Conservation (phyloP, 140 eudicot genomes). For the Senecio squalidus region DNA sequence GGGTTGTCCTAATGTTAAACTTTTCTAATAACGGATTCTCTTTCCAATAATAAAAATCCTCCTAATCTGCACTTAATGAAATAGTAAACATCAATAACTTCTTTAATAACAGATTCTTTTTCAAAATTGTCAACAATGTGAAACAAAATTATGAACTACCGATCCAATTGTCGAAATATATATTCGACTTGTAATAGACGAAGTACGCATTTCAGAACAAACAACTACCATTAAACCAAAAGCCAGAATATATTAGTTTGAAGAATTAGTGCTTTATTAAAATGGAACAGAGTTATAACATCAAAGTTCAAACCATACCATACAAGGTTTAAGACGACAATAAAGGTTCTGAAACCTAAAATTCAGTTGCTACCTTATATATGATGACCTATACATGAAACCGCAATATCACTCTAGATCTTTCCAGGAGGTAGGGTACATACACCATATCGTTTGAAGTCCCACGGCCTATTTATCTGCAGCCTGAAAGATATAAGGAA, state of each 20-base stretch:
- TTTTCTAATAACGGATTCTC: no score
- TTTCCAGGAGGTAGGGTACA: slow-evolving; percentile 3
- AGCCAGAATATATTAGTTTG: not conserved
- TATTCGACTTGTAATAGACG: no score
- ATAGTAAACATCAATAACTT: no score
- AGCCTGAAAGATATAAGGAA: slow-evolving; percentile 13
- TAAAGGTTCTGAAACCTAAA: slow-evolving; percentile 14
- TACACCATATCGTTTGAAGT: slow-evolving; percentile 14
- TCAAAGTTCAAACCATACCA: slow-evolving; percentile 13
- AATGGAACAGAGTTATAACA: slow-evolving; percentile 3
- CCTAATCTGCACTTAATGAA: no score
- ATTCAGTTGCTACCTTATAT: slow-evolving; percentile 12
- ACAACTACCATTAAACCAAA: not conserved
- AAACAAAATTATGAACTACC: no score
- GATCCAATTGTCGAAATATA: no score
- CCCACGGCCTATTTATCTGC: slow-evolving; percentile 21
- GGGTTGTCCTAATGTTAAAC: no score
- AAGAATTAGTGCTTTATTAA: slow-evolving; percentile 10
- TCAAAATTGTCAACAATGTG: no score
- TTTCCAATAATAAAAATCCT: no score
- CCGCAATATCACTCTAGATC: slow-evolving; percentile 10
- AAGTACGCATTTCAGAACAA: not conserved
- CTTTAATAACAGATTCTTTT: no score
- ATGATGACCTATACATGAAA: slow-evolving; percentile 32
- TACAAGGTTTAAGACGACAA: slow-evolving; percentile 10